Evolutionary conservation across 2,329 filamentous ascomycete species (phyloP).

Genomic region (Fusarium domesticum): DNA sequence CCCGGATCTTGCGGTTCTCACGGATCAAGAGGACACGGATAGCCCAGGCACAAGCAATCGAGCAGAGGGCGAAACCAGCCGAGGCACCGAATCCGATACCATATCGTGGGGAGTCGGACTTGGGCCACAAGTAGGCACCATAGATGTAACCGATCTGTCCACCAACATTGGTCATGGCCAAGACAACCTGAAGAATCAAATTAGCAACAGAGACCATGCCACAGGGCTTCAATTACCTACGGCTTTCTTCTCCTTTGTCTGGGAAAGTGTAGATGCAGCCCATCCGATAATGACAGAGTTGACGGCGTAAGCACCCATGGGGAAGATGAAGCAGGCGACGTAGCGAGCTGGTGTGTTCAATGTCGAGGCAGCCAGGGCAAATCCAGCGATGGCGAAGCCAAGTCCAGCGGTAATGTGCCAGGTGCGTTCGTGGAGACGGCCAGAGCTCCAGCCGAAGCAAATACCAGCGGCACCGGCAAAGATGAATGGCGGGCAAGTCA

Average conservation of each 20-base stretch:
- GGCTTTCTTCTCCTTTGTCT: conserved; percentile 50
- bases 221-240: conserved; percentile 18
- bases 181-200: conserved; percentile 26
- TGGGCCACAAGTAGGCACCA: conserved; percentile 50
- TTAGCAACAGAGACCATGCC: conserved; percentile 1
- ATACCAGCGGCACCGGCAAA: conserved; percentile 47
- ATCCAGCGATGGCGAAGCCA: conserved; percentile 40
- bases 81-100: conserved; percentile 45
- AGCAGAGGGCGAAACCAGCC: conserved; percentile 39
- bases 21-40: conserved; percentile 40
- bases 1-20: conserved; percentile 41
- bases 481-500: conserved; percentile 53
- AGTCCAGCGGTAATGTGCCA: conserved; percentile 49
- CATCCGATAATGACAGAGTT: conserved; percentile 48
- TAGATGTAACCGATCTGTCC: conserved; percentile 48
- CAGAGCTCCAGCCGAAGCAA: conserved; percentile 48
- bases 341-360: conserved; percentile 41
- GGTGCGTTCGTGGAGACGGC: conserved; percentile 46
- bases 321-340: conserved; percentile 42
- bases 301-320: conserved; percentile 43
- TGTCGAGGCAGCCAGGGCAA: conserved; percentile 38
- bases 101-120: conserved; percentile 44
- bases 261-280: conserved; percentile 42
- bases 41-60: conserved; percentile 41
- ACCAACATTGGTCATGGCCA: conserved; percentile 49